A percentile compares a stretch with the other conserved stretches of the same genome.
phyloP scores from a whole-genome alignment of 1,284 basidiomycete species.

The Waitea zeae region DNA sequence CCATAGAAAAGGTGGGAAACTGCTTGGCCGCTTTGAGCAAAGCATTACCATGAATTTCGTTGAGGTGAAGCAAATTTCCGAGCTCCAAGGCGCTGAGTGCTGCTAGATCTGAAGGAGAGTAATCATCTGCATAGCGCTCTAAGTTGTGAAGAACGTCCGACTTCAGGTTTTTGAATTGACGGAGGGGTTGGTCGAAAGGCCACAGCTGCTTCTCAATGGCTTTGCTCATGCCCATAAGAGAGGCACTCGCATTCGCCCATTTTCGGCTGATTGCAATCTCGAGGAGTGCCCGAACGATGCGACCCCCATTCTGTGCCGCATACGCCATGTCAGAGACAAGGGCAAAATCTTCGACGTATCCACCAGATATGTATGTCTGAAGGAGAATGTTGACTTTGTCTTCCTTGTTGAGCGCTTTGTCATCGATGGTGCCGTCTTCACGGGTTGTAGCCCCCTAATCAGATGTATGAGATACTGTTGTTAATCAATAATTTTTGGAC shows the following conservation, averaged over 20 bases:
- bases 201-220: slow-evolving; percentile 86
- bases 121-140: slow-evolving; percentile 73
- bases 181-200: slow-evolving; percentile 91
- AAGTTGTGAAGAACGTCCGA: slow-evolving; percentile 72
- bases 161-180: slow-evolving; percentile 66
- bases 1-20: slow-evolving; percentile 67
- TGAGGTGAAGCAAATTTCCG: slow-evolving; percentile 75
- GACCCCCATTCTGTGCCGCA: slow-evolving; percentile 84
- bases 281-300: slow-evolving; percentile 84
- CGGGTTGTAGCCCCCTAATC: not conserved
- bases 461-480: not conserved
- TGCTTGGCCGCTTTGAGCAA: slow-evolving; percentile 70
- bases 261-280: slow-evolving; percentile 89
- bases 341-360: slow-evolving; percentile 85
- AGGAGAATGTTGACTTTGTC: slow-evolving; percentile 95
- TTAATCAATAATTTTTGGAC: slow-evolving; percentile 6
- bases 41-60: slow-evolving; percentile 71
- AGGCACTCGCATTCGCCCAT: slow-evolving; percentile 72
- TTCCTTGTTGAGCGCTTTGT: slow-evolving; percentile 56
- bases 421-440: slow-evolving; percentile 22
- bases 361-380: slow-evolving; percentile 79
- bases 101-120: slow-evolving; percentile 64
- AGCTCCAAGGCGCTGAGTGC: slow-evolving; percentile 60
- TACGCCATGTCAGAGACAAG: slow-evolving; percentile 93
- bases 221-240: slow-evolving; percentile 87